Percentiles rank a stretch among this genome's conserved stretches.
Evolutionary conservation across 1,284 basidiomycete genomes (phyloP).

Genomic region (Cutaneotrichosporon sp.): DNA sequence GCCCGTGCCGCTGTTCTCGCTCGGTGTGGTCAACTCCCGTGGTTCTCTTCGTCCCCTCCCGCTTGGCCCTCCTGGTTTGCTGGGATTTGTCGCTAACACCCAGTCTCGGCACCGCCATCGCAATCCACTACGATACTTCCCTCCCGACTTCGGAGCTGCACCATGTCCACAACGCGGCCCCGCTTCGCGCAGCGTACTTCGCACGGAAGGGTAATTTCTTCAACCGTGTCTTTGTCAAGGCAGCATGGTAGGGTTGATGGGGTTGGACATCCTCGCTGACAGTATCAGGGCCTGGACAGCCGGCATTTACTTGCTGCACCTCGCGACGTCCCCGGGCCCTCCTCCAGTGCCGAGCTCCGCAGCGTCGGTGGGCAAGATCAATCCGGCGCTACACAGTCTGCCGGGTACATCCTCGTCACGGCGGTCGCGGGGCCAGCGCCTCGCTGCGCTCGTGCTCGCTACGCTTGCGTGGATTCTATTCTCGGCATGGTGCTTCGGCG

Average conservation of each 20-base stretch:
- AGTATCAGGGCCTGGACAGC: conserved; percentile 92
- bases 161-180: conserved; percentile 53
- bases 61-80: neutral
- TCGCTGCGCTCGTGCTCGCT: conserved; percentile 60
- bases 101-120: conserved; percentile 46
- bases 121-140: conserved; percentile 58
- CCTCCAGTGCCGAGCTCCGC: neutral
- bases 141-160: conserved; percentile 31
- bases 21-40: no score
- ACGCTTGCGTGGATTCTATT: conserved; percentile 69
- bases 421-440: conserved; percentile 50
- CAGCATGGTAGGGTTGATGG: no score
- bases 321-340: conserved; percentile 25
- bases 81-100: neutral
- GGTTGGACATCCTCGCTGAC: no score
- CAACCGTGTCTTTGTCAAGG: conserved; percentile 84
- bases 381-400: conserved; percentile 48
- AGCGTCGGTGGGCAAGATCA: neutral
- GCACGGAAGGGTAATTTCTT: conserved; percentile 75
- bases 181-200: conserved; percentile 57
- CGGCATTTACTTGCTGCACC: conserved; percentile 56
- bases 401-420: conserved; percentile 4
- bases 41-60: neutral
- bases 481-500: conserved; percentile 89
- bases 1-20: no score